These are phyloP conservation scores for Oryza meridionalis DNA, from an alignment of 176 grass and related monocot species.

Conservation along the genomic window DNA sequence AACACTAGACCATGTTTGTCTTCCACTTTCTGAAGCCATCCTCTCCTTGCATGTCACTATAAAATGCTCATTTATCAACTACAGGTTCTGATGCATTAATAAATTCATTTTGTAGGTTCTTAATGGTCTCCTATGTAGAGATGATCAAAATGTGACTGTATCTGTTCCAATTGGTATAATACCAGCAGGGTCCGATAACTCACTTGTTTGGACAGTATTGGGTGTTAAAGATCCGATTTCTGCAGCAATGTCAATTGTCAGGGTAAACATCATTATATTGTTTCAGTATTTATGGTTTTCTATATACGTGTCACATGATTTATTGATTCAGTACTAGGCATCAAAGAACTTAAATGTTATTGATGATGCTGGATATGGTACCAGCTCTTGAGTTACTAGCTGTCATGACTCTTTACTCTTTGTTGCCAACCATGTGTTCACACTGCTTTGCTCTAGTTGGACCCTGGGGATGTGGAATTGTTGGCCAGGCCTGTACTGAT, in stretches of 20 bases:
- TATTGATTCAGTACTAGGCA: background rate
- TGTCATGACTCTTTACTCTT: slow-evolving; percentile 1
- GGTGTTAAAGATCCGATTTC: slow-evolving; percentile 97
- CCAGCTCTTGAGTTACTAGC: background rate
- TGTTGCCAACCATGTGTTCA: slow-evolving; percentile 6
- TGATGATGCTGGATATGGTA: slow-evolving; percentile 27
- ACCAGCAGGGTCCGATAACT: slow-evolving; percentile 99
- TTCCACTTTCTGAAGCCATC: slow-evolving; percentile 36
- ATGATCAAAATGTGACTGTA: slow-evolving; percentile 81
- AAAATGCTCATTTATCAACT: slow-evolving; percentile 29
- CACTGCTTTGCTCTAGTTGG: background rate
- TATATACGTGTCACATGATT: slow-evolving; percentile 7
- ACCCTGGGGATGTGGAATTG: background rate
- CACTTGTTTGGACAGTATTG: slow-evolving; percentile 95
- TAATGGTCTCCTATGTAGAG: slow-evolving; percentile 92
- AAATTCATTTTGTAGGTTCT: slow-evolving; percentile 68
- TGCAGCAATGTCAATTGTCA: slow-evolving; percentile 92
- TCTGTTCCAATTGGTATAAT: slow-evolving; percentile 98
- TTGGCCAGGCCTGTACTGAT: background rate
- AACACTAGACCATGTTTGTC: slow-evolving; percentile 16
- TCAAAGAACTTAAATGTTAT: slow-evolving; percentile 27
- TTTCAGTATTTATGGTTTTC: slow-evolving; percentile 20
- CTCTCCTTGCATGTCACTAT: slow-evolving; percentile 7
- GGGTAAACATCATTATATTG: slow-evolving; percentile 55
- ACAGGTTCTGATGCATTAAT: slow-evolving; percentile 43